Conservation (phyloP, 1,284 basidiomycete genomes). For the Ustilago trichophora region DNA sequence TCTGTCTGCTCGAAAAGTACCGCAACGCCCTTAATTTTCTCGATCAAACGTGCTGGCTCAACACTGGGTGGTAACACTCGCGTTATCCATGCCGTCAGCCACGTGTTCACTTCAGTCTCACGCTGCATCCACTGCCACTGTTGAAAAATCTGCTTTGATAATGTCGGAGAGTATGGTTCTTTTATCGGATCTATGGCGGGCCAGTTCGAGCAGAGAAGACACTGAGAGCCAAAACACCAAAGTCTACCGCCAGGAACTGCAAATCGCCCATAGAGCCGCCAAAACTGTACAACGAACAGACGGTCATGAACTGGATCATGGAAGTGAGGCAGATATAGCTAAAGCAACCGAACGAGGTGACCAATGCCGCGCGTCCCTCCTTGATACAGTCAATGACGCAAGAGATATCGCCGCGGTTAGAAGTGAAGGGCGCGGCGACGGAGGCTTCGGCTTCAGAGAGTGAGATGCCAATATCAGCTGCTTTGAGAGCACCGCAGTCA, state of each 20-base stretch:
- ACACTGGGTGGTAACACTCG: too few relatives aligned
- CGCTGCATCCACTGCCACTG: too few relatives aligned
- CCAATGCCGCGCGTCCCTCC: conserved; percentile 66
- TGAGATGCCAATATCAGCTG: conserved; percentile 49
- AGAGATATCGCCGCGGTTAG: conserved; percentile 28
- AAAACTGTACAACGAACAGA: conserved; percentile 93
- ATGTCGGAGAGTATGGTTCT: too few relatives aligned
- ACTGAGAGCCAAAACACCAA: conserved; percentile 15
- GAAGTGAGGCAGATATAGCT: conserved; percentile 79
- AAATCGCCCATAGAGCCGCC: conserved; percentile 96
- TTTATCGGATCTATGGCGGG: too few relatives aligned
- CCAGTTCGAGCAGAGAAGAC: conserved; percentile 42
- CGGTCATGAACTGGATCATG: conserved; percentile 72
- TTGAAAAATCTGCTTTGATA: too few relatives aligned
- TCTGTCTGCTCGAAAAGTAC: too few relatives aligned
- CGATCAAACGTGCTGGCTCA: too few relatives aligned
- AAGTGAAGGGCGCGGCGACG: conserved; percentile 52
- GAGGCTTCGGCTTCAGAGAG: conserved; percentile 50
- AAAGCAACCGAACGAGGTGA: conserved; percentile 98
- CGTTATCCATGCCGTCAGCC: too few relatives aligned
- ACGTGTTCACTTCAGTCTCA: too few relatives aligned
- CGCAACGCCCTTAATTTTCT: too few relatives aligned
- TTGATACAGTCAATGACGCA: conserved; percentile 31
- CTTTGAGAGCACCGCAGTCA: conserved; percentile 49
- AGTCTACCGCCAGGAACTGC: conserved; percentile 77